Conservation (phyloP, 208 protist species). For the Trichomonas tenax region DNA sequence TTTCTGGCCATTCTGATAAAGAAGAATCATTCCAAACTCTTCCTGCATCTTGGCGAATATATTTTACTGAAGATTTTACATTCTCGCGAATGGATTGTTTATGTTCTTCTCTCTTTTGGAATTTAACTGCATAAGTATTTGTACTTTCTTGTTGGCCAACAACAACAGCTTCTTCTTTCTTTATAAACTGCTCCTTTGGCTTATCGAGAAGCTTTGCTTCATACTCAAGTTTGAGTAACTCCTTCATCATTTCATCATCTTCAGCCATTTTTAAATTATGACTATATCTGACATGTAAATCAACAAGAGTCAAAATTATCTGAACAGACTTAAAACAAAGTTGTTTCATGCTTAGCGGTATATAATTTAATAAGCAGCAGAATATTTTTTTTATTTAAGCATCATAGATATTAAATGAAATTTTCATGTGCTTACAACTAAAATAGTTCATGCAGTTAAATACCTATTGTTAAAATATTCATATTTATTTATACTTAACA, state of each 20-base stretch:
- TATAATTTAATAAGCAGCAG: too few relatives aligned
- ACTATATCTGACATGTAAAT: too few relatives aligned
- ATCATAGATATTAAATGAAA: too few relatives aligned
- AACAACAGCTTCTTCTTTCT: background rate
- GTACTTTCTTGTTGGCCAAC: background rate
- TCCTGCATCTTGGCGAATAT: background rate
- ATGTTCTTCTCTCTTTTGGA: background rate
- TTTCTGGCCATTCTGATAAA: slow-evolving; percentile 1
- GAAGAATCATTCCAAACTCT: background rate
- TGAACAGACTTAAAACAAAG: too few relatives aligned
- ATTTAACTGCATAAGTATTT: background rate
- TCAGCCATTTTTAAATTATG: too few relatives aligned
- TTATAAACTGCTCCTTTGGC: background rate
- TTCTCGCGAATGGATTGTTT: background rate
- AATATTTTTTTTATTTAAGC: too few relatives aligned
- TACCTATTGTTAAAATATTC: too few relatives aligned
- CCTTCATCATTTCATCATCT: background rate
- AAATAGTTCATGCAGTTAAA: too few relatives aligned
- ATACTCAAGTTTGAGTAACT: background rate
- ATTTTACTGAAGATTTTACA: background rate
- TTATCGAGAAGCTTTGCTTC: background rate
- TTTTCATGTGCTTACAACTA: too few relatives aligned
- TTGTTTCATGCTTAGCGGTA: too few relatives aligned
- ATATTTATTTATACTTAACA: too few relatives aligned
- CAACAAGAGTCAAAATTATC: too few relatives aligned